phyloP scores from a whole-genome alignment of 2,329 filamentous ascomycete genomes.

The Graphium sp. region DNA sequence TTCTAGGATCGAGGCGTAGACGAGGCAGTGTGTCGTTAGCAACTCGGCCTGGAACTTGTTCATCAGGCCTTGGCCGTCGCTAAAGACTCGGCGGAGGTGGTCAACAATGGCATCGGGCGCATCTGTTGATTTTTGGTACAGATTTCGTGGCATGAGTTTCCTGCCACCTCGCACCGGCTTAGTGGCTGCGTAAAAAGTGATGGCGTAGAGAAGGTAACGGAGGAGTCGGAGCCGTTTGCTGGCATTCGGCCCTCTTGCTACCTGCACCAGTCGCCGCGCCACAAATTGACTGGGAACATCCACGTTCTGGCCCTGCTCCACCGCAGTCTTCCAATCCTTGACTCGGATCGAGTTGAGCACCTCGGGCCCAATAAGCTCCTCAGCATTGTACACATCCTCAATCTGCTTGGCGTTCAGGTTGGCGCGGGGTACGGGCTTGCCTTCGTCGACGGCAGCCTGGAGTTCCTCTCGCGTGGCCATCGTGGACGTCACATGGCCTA shows the following conservation, averaged over 20 bases:
- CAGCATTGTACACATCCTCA: slow-evolving; percentile 55
- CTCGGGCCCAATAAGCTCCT: slow-evolving; percentile 48
- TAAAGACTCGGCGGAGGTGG: slow-evolving; percentile 53
- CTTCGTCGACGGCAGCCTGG: slow-evolving; percentile 44
- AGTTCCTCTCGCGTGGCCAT: slow-evolving; percentile 53
- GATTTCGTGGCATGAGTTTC: slow-evolving; percentile 41
- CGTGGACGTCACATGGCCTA: slow-evolving; percentile 42
- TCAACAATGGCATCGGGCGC: slow-evolving; percentile 47
- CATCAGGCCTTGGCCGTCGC: slow-evolving; percentile 38
- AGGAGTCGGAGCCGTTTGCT: slow-evolving; percentile 38
- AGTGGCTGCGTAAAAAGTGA: slow-evolving; percentile 32
- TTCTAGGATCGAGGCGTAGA: slow-evolving; percentile 54
- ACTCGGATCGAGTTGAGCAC: slow-evolving; percentile 52
- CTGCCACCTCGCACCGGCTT: slow-evolving; percentile 28
- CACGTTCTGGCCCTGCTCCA: slow-evolving; percentile 39
- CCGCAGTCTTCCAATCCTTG: slow-evolving; percentile 56
- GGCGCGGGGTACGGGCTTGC: slow-evolving; percentile 56
- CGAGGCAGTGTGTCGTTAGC: slow-evolving; percentile 57
- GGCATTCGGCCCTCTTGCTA: slow-evolving; percentile 34
- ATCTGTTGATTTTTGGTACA: slow-evolving; percentile 38
- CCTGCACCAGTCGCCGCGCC: slow-evolving; percentile 38
- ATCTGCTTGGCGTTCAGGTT: slow-evolving; percentile 51
- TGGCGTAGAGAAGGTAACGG: slow-evolving; percentile 40
- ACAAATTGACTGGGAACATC: slow-evolving; percentile 46
- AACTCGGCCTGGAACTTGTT: slow-evolving; percentile 57